Conservation (phyloP, 2,329 filamentous ascomycete genomes). For the Aspergillus pseudoterreus region DNA sequence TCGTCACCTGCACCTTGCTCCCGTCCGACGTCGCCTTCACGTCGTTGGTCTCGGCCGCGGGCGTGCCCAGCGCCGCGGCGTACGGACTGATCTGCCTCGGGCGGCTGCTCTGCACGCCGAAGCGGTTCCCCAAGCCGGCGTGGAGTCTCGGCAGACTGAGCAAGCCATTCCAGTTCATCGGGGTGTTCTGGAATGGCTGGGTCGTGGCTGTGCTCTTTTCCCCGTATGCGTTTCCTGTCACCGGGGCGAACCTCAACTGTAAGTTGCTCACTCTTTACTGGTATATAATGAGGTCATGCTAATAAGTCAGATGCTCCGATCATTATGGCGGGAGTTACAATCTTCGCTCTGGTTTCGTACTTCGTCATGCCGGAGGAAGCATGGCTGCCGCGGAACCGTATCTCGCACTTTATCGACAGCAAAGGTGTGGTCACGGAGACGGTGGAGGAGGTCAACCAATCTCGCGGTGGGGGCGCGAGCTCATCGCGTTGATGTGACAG, state of each 20-base stretch:
- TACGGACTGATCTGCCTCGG: slow-evolving; percentile 52
- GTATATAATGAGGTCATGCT: neutral
- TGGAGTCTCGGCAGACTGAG: slow-evolving; percentile 47
- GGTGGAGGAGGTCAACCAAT: slow-evolving; percentile 23
- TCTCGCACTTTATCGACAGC: slow-evolving; percentile 42
- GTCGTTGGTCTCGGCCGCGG: slow-evolving; percentile 52
- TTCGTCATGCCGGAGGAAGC: slow-evolving; percentile 46
- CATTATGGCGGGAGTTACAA: slow-evolving; percentile 49
- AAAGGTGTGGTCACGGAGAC: slow-evolving; percentile 28
- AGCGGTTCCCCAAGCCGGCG: slow-evolving; percentile 45
- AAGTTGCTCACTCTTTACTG: slow-evolving; percentile 10
- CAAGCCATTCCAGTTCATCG: slow-evolving; percentile 47
- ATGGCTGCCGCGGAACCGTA: slow-evolving; percentile 46
- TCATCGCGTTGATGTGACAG: neutral
- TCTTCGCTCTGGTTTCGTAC: slow-evolving; percentile 48
- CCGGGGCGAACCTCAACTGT: slow-evolving; percentile 45
- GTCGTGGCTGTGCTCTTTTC: slow-evolving; percentile 49
- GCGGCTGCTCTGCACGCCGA: slow-evolving; percentile 47
- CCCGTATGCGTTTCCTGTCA: slow-evolving; percentile 46
- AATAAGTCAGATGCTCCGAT: slow-evolving; percentile 43
- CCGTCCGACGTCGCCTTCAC: slow-evolving; percentile 54
- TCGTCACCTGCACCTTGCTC: slow-evolving; percentile 58
- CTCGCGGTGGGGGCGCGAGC: neutral
- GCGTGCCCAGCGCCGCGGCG: slow-evolving; percentile 51
- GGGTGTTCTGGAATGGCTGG: slow-evolving; percentile 50